phyloP scores from a whole-genome alignment of 257 asterid genomes.

The Nicotiana benthamiana region DNA sequence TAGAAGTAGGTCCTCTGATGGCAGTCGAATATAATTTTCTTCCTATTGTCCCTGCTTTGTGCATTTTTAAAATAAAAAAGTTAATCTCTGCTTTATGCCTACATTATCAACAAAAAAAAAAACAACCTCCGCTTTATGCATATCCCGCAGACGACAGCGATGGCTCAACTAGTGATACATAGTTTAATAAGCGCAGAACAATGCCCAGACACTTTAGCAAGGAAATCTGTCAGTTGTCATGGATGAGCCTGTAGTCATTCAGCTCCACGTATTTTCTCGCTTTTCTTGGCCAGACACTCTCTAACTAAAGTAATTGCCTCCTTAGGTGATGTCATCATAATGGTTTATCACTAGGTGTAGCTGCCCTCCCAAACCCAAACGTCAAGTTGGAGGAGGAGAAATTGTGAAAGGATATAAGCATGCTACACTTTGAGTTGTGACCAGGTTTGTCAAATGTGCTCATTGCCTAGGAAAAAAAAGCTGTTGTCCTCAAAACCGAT shows the following conservation, averaged over 20 bases:
- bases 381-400: background rate
- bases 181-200: background rate
- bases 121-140: background rate
- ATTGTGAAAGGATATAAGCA: background rate
- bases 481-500: background rate
- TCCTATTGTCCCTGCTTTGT: background rate
- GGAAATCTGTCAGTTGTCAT: background rate
- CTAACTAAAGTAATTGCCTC: background rate
- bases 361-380: background rate
- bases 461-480: background rate
- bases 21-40: background rate
- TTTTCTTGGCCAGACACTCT: background rate
- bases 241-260: background rate
- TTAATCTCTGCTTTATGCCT: background rate
- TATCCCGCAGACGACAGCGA: background rate
- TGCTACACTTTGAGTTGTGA: background rate
- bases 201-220: background rate
- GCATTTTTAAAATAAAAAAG: background rate
- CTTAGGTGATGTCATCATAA: background rate
- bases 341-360: background rate
- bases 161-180: background rate
- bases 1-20: background rate
- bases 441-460: background rate
- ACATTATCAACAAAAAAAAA: background rate
- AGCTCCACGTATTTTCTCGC: background rate